These are phyloP conservation scores for Coemansia sp. DNA, from an alignment of 192 early-diverging fungal genomes.

Conservation along the genomic window DNA sequence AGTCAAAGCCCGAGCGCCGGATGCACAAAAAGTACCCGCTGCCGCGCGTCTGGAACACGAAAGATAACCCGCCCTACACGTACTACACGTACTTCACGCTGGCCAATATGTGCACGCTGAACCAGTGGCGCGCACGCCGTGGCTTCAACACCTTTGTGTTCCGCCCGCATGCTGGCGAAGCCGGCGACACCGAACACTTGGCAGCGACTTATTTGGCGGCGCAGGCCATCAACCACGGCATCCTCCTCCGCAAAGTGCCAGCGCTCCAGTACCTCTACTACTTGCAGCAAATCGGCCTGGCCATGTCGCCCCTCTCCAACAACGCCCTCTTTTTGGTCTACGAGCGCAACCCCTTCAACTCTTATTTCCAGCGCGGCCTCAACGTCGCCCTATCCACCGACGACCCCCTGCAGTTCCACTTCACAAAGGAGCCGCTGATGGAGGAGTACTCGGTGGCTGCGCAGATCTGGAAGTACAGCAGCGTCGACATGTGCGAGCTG, in stretches of 20 bases:
- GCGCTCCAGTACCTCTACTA: constrained; percentile 95
- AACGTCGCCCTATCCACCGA: constrained; percentile 93
- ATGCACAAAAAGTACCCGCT: constrained; percentile 79
- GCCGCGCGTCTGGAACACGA: constrained; percentile 59
- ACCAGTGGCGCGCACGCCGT: constrained; percentile 70
- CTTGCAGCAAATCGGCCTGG: constrained; percentile 91
- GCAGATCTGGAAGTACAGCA: constrained; percentile 94
- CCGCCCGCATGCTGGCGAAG: constrained; percentile 92
- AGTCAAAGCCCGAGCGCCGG: constrained; percentile 82
- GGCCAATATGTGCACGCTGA: constrained; percentile 81
- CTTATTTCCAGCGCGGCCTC: constrained; percentile 90
- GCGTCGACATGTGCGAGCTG: constrained; percentile 92
- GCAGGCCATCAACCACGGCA: constrained; percentile 88
- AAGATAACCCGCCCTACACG: constrained; percentile 85
- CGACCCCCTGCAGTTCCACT: constrained; percentile 96
- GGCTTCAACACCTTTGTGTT: constrained; percentile 92
- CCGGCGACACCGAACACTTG: constrained; percentile 93
- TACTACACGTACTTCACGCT: constrained; percentile 93
- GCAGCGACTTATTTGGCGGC: constrained; percentile 84
- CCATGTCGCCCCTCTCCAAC: constrained; percentile 96
- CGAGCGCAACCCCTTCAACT: constrained; percentile 87
- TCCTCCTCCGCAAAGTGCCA: constrained; percentile 89
- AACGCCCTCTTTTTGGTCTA: constrained; percentile 93
- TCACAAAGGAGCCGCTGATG: constrained; percentile 94
- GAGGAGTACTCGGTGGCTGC: constrained; percentile 95